Evolutionary conservation across 2,329 filamentous ascomycete species (phyloP).

Genomic region (Sclerotinia subarctica): DNA sequence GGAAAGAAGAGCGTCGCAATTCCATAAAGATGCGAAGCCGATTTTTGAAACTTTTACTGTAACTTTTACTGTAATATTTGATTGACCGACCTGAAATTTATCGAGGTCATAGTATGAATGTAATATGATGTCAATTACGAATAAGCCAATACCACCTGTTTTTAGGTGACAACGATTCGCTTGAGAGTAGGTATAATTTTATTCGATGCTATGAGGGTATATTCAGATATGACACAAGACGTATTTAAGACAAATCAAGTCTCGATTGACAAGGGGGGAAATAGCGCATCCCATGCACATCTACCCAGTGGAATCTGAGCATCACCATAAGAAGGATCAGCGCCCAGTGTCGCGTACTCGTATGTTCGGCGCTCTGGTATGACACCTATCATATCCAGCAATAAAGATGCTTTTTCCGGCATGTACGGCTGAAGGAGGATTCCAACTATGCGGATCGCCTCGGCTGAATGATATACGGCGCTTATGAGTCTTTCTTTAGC

Average conservation of each 20-base stretch:
- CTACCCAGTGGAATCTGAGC: conserved; percentile 36
- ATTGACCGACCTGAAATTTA: background rate
- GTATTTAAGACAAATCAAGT: conserved; percentile 33
- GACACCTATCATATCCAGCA: conserved; percentile 80
- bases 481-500: conserved; percentile 43
- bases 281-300: conserved; percentile 46
- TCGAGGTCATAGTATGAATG: background rate
- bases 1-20: conserved; percentile 14
- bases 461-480: conserved; percentile 67
- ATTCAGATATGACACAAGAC: background rate
- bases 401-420: conserved; percentile 67
- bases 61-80: background rate
- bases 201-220: conserved; percentile 4
- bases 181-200: background rate
- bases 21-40: background rate
- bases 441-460: conserved; percentile 73
- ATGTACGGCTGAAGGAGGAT: conserved; percentile 92
- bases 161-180: background rate
- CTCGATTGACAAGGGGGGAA: conserved; percentile 50
- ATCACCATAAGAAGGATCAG: conserved; percentile 67
- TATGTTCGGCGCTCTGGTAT: conserved; percentile 58
- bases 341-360: conserved; percentile 57
- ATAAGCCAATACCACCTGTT: background rate
- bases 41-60: background rate
- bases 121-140: background rate